Conservation (phyloP, 2,329 filamentous ascomycete species). For the Keithomyces neogunnii region DNA sequence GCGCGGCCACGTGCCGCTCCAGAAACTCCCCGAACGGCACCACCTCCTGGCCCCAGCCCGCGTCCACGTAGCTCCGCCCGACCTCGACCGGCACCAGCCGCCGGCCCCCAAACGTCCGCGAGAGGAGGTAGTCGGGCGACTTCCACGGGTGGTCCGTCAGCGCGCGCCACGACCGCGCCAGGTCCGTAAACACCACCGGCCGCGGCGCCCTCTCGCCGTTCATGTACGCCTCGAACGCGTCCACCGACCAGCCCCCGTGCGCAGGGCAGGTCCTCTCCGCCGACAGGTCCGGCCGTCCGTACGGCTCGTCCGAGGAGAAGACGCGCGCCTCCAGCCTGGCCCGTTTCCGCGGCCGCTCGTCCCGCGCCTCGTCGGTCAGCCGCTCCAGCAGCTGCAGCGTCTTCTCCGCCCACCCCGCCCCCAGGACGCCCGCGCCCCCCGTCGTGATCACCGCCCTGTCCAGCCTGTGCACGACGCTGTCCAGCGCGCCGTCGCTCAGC, state of each 20-base stretch:
- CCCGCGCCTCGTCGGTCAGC: constrained; percentile 12
- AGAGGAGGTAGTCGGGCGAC: constrained; percentile 63
- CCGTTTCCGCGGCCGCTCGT: constrained; percentile 15
- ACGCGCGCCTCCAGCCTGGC: constrained; percentile 4
- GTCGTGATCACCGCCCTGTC: constrained; percentile 73
- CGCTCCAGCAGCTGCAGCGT: constrained; percentile 36
- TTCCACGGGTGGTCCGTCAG: constrained; percentile 60
- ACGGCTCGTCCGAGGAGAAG: constrained; percentile 21
- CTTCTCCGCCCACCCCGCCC: constrained; percentile 40
- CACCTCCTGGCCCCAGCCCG: constrained; percentile 75
- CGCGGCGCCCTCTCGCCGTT: constrained; percentile 32
- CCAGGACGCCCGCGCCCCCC: constrained; percentile 51
- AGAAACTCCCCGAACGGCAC: constrained; percentile 69
- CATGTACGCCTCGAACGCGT: constrained; percentile 55
- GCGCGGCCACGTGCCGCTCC: constrained; percentile 41
- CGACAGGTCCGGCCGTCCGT: constrained; percentile 17
- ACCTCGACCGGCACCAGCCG: constrained; percentile 81
- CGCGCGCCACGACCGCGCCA: constrained; percentile 67
- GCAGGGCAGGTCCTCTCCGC: constrained; percentile 17
- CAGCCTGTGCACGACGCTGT: constrained; percentile 53
- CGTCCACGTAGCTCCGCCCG: constrained; percentile 80
- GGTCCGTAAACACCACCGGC: constrained; percentile 62
- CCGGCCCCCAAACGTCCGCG: constrained; percentile 64
- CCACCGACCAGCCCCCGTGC: constrained; percentile 39
- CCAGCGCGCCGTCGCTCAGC: constrained; percentile 26